Conservation (phyloP, 2,329 filamentous ascomycete genomes). For the Cladosporium sp. region DNA sequence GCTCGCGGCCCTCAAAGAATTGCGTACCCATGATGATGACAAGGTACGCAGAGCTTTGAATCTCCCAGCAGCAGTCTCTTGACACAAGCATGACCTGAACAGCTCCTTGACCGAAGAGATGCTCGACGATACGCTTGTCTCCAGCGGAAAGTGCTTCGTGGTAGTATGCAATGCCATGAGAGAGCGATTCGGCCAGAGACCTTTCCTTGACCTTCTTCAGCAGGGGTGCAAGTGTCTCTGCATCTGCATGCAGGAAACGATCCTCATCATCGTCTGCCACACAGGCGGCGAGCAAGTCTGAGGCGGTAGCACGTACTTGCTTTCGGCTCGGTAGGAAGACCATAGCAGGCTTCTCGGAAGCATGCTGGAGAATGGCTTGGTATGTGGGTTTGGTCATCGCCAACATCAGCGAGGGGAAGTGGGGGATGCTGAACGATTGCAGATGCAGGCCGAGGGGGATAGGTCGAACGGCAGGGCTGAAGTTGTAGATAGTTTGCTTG, state of each 20-base stretch:
- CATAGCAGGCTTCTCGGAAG: conserved; percentile 77
- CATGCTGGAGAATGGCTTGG: conserved; percentile 80
- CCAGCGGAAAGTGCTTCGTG: conserved; percentile 86
- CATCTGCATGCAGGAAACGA: conserved; percentile 81
- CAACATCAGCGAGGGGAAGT: conserved; percentile 97
- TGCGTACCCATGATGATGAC: conserved; percentile 98
- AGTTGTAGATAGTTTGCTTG: conserved; percentile 99
- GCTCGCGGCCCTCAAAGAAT: conserved; percentile 93
- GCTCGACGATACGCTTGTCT: conserved; percentile 90
- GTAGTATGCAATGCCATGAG: conserved; percentile 94
- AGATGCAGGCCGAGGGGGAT: conserved; percentile 90
- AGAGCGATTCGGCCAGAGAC: conserved; percentile 80
- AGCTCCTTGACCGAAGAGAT: conserved; percentile 83
- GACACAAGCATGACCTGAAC: conserved; percentile 81
- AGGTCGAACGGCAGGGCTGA: conserved; percentile 85
- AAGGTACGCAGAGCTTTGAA: conserved; percentile 81
- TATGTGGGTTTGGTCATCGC: conserved; percentile 97
- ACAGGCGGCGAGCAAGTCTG: conserved; percentile 84
- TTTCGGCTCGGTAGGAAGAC: conserved; percentile 92
- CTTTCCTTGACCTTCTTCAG: conserved; percentile 81
- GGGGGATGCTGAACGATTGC: conserved; percentile 91
- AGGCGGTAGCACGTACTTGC: conserved; percentile 81
- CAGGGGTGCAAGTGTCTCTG: conserved; percentile 76
- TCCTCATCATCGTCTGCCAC: conserved; percentile 88
- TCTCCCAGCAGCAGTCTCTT: conserved; percentile 93